A percentile compares a stretch with the other conserved stretches of the same genome.
These are phyloP conservation scores for Malassezia arunalokei DNA, from an alignment of 1,284 basidiomycete species.

Conservation along the genomic window DNA sequence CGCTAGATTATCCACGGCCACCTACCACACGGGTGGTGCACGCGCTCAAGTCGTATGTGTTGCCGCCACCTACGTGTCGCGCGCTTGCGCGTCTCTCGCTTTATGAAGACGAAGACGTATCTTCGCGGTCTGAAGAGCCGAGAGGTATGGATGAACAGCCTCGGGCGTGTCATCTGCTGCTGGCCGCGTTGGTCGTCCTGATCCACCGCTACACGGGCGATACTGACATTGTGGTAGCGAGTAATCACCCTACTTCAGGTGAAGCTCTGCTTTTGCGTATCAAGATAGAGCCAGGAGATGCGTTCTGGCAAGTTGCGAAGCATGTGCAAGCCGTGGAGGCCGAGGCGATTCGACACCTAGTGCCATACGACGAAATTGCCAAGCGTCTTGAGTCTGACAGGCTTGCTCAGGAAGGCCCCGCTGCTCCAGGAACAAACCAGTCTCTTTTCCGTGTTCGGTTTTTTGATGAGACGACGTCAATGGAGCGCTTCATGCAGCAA, in stretches of 20 bases:
- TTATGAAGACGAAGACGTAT: conserved; percentile 53
- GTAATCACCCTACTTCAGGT: conserved; percentile 59
- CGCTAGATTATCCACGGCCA: conserved; percentile 89
- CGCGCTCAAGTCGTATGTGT: conserved; percentile 30
- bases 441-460: conserved; percentile 85
- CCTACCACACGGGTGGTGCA: conserved; percentile 46
- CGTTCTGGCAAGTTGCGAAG: conserved; percentile 82
- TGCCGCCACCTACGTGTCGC: conserved; percentile 24
- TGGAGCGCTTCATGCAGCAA: conserved; percentile 46
- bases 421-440: conserved; percentile 21
- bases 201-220: conserved; percentile 93
- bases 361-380: conserved; percentile 72
- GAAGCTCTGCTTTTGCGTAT: conserved; percentile 76
- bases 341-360: conserved; percentile 68
- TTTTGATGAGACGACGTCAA: conserved; percentile 76
- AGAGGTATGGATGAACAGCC: conserved; percentile 47
- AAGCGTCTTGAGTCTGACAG: conserved; percentile 47
- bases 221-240: conserved; percentile 83
- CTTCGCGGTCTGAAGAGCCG: not conserved
- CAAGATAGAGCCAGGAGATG: conserved; percentile 70
- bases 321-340: conserved; percentile 69
- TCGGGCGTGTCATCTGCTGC: conserved; percentile 78
- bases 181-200: conserved; percentile 79
- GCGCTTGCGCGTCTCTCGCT: conserved; percentile 48
- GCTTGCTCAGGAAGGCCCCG: conserved; percentile 16